phyloP scores from a whole-genome alignment of 805 yeast species.

The Nakazawaea ernobii region DNA sequence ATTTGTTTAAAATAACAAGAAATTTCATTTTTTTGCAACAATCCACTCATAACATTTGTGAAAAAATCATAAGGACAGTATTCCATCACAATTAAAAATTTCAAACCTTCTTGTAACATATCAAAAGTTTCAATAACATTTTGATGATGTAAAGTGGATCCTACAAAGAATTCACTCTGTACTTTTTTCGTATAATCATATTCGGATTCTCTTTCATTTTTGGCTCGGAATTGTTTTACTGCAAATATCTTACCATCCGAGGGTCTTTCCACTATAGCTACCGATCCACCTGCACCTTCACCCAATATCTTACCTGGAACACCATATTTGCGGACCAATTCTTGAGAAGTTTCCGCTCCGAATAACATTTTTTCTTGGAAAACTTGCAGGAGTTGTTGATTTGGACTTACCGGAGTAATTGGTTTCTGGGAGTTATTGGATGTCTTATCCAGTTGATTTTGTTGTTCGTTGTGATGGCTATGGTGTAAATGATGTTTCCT shows the following conservation, averaged over 20 bases:
- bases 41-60: conserved; percentile 85
- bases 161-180: conserved; percentile 75
- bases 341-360: conserved; percentile 32
- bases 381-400: conserved; percentile 3
- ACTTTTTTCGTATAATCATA: conserved; percentile 73
- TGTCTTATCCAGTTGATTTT: neutral
- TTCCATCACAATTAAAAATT: conserved; percentile 81
- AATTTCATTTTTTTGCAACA: conserved; percentile 65
- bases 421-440: too few species aligned
- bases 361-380: conserved; percentile 25
- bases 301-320: conserved; percentile 72
- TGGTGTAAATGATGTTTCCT: conserved; percentile 9
- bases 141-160: conserved; percentile 70
- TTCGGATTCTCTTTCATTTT: conserved; percentile 54
- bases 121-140: conserved; percentile 81
- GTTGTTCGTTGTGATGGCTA: conserved; percentile 2
- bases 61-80: conserved; percentile 90
- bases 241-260: conserved; percentile 66
- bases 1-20: conserved; percentile 83
- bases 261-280: conserved; percentile 64
- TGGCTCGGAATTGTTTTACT: conserved; percentile 77
- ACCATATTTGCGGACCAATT: conserved; percentile 61
- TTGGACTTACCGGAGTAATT: too few species aligned
- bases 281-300: conserved; percentile 94
- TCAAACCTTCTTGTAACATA: conserved; percentile 60